Conservation (phyloP, 306 rosid genomes). For the Rubus idaeus region DNA sequence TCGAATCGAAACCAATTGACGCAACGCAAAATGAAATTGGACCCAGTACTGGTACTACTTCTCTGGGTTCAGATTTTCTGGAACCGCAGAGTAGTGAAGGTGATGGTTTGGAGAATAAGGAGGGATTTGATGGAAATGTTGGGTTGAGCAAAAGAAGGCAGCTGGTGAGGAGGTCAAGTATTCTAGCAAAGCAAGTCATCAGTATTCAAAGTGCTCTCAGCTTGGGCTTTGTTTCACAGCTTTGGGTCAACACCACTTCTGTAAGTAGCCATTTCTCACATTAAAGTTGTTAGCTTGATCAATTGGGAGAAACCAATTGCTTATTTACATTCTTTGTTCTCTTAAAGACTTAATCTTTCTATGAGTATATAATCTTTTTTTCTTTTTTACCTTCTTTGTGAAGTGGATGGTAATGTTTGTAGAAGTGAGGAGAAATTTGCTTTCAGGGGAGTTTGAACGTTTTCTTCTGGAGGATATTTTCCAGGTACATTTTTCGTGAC, state of each 20-base stretch:
- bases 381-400: constrained; percentile 22
- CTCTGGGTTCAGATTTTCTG: constrained; percentile 25
- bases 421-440: constrained; percentile 82
- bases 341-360: background rate
- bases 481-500: constrained; percentile 44
- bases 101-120: constrained; percentile 21
- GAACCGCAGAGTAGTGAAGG: constrained; percentile 21
- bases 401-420: constrained; percentile 85
- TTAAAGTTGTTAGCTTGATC: background rate
- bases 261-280: constrained; percentile 40
- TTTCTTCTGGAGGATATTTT: constrained; percentile 79
- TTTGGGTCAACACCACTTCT: constrained; percentile 78
- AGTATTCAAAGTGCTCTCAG: constrained; percentile 69
- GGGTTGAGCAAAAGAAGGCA: constrained; percentile 56
- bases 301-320: background rate
- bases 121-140: constrained; percentile 36
- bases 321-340: background rate
- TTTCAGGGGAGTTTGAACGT: constrained; percentile 87
- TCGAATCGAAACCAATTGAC: constrained; percentile 26
- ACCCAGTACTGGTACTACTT: constrained; percentile 15
- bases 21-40: background rate
- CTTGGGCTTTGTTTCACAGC: constrained; percentile 90
- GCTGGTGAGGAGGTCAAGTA: constrained; percentile 64
- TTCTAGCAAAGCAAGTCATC: constrained; percentile 89
- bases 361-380: background rate